phyloP scores from a whole-genome alignment of 805 yeast genomes.

The Tetrapisispora fleetii region DNA sequence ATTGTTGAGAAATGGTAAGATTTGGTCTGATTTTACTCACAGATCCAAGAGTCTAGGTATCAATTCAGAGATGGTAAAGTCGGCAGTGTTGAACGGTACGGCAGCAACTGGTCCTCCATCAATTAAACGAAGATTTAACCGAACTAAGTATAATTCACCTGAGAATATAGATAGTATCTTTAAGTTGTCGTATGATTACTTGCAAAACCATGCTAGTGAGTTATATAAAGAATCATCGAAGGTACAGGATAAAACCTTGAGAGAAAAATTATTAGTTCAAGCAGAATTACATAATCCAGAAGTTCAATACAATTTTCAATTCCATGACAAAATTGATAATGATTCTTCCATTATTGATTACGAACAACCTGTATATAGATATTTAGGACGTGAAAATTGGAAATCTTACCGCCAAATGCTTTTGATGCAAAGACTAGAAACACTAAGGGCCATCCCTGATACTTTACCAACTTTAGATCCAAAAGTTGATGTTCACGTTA shows the following conservation, averaged over 20 bases:
- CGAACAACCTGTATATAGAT: slow-evolving; percentile 70
- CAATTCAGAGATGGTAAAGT: slow-evolving; percentile 18
- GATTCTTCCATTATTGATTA: slow-evolving; percentile 47
- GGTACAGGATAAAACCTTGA: slow-evolving; percentile 18
- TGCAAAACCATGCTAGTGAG: slow-evolving; percentile 41
- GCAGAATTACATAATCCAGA: slow-evolving; percentile 81
- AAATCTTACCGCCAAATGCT: slow-evolving; percentile 58
- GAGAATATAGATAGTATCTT: slow-evolving; percentile 62
- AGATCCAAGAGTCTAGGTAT: slow-evolving; percentile 25
- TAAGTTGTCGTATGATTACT: slow-evolving; percentile 51
- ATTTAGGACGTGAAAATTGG: slow-evolving; percentile 64
- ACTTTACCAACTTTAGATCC: slow-evolving; percentile 87
- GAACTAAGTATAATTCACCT: slow-evolving; percentile 56
- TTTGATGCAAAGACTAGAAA: slow-evolving; percentile 86
- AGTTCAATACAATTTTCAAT: slow-evolving; percentile 58
- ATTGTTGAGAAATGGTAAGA: slow-evolving; percentile 9
- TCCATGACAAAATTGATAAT: slow-evolving; percentile 31
- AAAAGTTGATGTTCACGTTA: slow-evolving; percentile 58
- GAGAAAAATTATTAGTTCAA: slow-evolving; percentile 33
- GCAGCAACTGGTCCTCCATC: slow-evolving; percentile 43
- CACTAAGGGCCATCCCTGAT: slow-evolving; percentile 79
- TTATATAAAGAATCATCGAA: slow-evolving; percentile 21
- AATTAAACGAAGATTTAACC: slow-evolving; percentile 34
- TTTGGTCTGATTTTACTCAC: slow-evolving; percentile 23
- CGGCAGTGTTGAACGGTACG: slow-evolving; percentile 29